Evolutionary conservation across 345 rosid genomes (phyloP), one percentile per base, ranked within the genome.

Genomic region (Erucastrum elatum): DNA sequence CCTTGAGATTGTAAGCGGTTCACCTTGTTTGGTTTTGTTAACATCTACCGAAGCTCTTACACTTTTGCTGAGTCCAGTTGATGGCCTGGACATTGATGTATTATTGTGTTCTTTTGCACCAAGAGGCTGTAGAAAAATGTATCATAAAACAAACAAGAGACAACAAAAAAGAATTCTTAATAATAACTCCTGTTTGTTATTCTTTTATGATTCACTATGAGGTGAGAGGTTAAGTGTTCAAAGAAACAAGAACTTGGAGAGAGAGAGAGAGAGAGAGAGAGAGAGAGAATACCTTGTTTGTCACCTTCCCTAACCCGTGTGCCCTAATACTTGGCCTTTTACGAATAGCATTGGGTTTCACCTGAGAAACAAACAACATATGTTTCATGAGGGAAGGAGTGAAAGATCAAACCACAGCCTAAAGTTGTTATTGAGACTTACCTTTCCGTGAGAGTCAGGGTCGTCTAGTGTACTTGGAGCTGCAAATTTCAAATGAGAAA

Each of bases 11-110:
- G 85, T 53, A 72, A 68, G 77, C 76, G 83, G 85, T 81, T 86
- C 86, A 78, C 87, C 91, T 90, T 44, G 75, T 88, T 86, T 88
- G 76, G 75, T 55, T 76, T 71, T 84, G 70, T 84, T 88, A 80
- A 81, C 74, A 80, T 90, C 84, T 41, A 86, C 68, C 5, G 90
- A 87, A 62, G 77, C 87, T 85, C 90, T 84, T 72, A 85, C 88
- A 39, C 82, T 70, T 66, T 75, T 83, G 62, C 83, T 78, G 25
- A 56, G 75, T 82, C 72, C 83, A 78, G 71, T 85, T 13, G 88
- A 84, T 55, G 90, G 94, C 85, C 84, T 90, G 34, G 80, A 72
- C 70, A 81, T 75, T 73, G 90, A 73, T 64, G 86, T 74, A 59
- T 65, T 74, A 59, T 65, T 80, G 31, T 84, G 77, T 27, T 79